phyloP scores from a whole-genome alignment of 2,329 filamentous ascomycete species.

The Trichoderma koningii region DNA sequence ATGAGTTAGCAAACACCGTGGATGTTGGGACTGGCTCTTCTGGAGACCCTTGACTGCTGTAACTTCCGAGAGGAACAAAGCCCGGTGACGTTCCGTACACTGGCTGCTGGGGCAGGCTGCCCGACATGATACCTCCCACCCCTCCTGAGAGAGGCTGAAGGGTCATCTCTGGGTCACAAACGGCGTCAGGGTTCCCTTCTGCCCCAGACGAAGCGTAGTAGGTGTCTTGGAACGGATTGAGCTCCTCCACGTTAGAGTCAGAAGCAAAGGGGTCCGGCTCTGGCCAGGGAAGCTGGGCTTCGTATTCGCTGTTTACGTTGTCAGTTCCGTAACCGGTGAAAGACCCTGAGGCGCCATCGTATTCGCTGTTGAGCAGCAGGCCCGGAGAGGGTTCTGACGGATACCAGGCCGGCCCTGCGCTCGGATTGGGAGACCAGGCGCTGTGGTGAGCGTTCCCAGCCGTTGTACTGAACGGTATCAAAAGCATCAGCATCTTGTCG shows the following conservation, averaged over 20 bases:
- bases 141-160: not conserved
- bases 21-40: not conserved
- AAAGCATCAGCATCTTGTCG: not conserved
- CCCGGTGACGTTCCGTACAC: not conserved
- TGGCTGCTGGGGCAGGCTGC: not conserved
- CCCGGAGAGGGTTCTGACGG: constrained; percentile 1
- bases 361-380: not conserved
- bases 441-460: not conserved
- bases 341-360: not conserved
- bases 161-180: not conserved
- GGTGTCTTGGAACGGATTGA: not conserved
- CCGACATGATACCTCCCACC: too few species aligned
- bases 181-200: not conserved
- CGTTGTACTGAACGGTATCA: not conserved
- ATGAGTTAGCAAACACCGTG: not conserved
- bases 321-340: not conserved
- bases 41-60: not conserved
- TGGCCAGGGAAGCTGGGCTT: constrained; percentile 6
- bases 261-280: not conserved
- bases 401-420: not conserved
- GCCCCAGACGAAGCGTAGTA: constrained; percentile 1
- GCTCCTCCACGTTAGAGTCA: not conserved
- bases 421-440: constrained; percentile 4
- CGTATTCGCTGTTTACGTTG: constrained; percentile 8
- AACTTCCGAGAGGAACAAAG: not conserved